These are phyloP conservation scores for Mucor circinelloides DNA, from an alignment of 371 early-diverging fungal species.

Conservation along the genomic window DNA sequence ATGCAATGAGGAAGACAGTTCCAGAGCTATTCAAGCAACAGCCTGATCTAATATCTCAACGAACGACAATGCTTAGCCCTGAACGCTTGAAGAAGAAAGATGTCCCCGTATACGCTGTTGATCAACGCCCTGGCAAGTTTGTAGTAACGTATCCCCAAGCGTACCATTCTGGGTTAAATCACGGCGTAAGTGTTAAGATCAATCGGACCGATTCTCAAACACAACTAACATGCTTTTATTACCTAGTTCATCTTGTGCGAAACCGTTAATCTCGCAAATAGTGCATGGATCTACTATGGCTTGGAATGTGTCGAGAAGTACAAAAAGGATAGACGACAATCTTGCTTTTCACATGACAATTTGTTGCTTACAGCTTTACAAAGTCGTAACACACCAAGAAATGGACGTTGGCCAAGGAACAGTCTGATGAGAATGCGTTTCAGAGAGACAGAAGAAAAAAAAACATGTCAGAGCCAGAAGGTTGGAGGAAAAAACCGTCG, in stretches of 20 bases:
- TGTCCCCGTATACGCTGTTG: constrained; percentile 76
- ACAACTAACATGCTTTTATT: too few species aligned
- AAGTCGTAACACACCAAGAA: too few species aligned
- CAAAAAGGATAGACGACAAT: constrained; percentile 73
- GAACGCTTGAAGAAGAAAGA: constrained; percentile 68
- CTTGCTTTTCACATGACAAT: constrained; percentile 95
- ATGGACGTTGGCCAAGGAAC: constrained; percentile 57
- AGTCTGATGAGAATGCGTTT: constrained; percentile 60
- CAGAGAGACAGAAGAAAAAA: constrained; percentile 62
- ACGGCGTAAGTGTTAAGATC: constrained; percentile 67
- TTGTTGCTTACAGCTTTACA: too few species aligned
- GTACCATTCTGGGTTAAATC: constrained; percentile 97
- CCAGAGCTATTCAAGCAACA: too few species aligned
- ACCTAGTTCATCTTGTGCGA: too few species aligned
- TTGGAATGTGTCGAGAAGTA: constrained; percentile 81
- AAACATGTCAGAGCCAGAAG: constrained; percentile 38
- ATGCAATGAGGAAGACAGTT: too few species aligned
- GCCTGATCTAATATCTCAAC: too few species aligned
- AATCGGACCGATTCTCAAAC: too few species aligned
- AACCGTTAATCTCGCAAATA: constrained; percentile 94
- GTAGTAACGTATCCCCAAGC: constrained; percentile 94
- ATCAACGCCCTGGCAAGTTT: constrained; percentile 94
- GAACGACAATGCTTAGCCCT: too few species aligned
- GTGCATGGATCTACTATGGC: constrained; percentile 89
- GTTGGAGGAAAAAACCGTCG: constrained; percentile 37